Evolutionary conservation across 495 filamentous ascomycete species (phyloP).

Genomic region (Apiosordaria backusii): DNA sequence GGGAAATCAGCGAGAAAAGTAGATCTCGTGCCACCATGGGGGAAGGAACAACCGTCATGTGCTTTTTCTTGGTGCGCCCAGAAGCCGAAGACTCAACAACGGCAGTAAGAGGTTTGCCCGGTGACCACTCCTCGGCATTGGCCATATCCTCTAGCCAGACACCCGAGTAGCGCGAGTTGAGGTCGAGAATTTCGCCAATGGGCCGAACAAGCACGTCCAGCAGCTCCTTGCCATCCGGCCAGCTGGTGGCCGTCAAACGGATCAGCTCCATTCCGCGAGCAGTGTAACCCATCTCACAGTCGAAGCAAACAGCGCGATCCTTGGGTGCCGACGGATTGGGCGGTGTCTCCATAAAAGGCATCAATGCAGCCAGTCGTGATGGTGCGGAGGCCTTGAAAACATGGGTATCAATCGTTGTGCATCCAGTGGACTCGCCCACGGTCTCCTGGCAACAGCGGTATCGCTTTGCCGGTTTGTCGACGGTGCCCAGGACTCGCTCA

Average conservation of each 20-base stretch:
- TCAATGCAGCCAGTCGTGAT: conserved; percentile 69
- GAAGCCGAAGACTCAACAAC: conserved; percentile 1
- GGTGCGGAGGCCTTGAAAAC: conserved; percentile 81
- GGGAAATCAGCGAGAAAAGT: conserved; percentile 65
- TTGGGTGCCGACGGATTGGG: conserved; percentile 44
- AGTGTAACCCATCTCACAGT: conserved; percentile 98
- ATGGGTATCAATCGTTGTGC: conserved; percentile 63
- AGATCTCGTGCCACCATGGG: conserved; percentile 68
- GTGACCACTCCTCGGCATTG: conserved; percentile 60
- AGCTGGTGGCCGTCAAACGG: conserved; percentile 79
- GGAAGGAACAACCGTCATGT: conserved; percentile 65
- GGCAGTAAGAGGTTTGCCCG: conserved; percentile 12
- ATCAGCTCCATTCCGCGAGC: conserved; percentile 81
- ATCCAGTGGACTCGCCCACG: conserved; percentile 68
- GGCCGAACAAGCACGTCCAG: conserved; percentile 85
- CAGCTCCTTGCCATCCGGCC: conserved; percentile 71
- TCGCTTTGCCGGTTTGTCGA: conserved; percentile 50
- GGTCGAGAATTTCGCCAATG: conserved; percentile 76
- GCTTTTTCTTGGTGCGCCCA: conserved; percentile 18
- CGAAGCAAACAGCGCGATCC: conserved; percentile 65
- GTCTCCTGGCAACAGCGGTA: conserved; percentile 75
- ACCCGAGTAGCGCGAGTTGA: conserved; percentile 88
- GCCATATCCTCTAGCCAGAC: conserved; percentile 70
- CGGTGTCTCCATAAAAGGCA: conserved; percentile 79
- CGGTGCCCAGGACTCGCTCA: conserved; percentile 36